Evolutionary conservation across 768 basidiomycete species (phyloP).

Genomic region (Suillus brevipes): DNA sequence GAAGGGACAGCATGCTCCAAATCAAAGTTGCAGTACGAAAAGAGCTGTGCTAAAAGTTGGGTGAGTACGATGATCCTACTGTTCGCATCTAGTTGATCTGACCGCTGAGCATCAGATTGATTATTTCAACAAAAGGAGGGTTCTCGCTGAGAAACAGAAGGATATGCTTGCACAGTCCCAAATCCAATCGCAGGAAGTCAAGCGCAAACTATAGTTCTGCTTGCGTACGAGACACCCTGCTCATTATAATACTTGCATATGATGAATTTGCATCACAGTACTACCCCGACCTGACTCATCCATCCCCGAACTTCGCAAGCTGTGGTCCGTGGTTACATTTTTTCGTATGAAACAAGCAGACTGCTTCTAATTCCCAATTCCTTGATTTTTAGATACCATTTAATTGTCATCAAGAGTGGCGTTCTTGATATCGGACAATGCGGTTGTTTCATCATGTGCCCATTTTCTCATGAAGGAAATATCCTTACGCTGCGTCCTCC

Average conservation of each 20-base stretch:
- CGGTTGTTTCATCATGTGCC: background rate
- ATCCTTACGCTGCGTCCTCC: background rate
- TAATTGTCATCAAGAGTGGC: background rate
- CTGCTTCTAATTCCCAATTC: slow-evolving; percentile 3
- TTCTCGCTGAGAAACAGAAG: slow-evolving; percentile 79
- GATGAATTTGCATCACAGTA: background rate
- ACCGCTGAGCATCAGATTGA: slow-evolving; percentile 60
- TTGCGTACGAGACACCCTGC: background rate
- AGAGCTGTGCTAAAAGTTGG: slow-evolving; percentile 87
- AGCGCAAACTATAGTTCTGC: slow-evolving; percentile 15
- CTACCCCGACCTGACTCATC: background rate
- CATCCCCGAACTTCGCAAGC: background rate
- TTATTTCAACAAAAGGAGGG: slow-evolving; percentile 90
- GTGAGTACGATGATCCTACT: slow-evolving; percentile 43
- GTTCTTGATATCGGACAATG: background rate
- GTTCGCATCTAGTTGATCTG: slow-evolving; percentile 3
- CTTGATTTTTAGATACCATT: background rate
- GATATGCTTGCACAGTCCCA: slow-evolving; percentile 56
- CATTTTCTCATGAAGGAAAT: background rate
- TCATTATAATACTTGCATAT: background rate
- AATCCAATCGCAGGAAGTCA: slow-evolving; percentile 36
- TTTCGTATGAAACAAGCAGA: background rate
- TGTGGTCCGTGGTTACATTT: background rate
- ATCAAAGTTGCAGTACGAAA: slow-evolving; percentile 62
- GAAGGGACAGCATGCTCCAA: slow-evolving; percentile 58